Conservation (phyloP, 2,329 filamentous ascomycete species). For the Pochonia chlamydosporia region DNA sequence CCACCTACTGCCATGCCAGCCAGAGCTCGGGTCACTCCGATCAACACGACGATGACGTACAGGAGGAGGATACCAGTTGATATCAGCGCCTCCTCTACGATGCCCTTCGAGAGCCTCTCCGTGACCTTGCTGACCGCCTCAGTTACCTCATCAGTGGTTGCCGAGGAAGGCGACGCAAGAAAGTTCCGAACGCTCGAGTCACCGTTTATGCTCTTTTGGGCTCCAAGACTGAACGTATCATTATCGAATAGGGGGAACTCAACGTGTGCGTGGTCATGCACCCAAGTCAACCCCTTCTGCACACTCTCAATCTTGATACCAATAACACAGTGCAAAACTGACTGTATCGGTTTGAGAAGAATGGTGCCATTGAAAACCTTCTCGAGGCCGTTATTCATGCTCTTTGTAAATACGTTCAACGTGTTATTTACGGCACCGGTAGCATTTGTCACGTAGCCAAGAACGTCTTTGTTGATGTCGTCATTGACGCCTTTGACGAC, state of each 20-base stretch:
- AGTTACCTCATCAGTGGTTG: slow-evolving; percentile 76
- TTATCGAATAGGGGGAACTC: slow-evolving; percentile 71
- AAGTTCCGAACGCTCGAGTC: slow-evolving; percentile 62
- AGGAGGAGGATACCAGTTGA: slow-evolving; percentile 67
- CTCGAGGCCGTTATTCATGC: slow-evolving; percentile 70
- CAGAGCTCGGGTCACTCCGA: slow-evolving; percentile 64
- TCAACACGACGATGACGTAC: slow-evolving; percentile 71
- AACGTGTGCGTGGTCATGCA: slow-evolving; percentile 79
- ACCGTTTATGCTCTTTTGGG: slow-evolving; percentile 52
- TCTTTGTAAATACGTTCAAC: slow-evolving; percentile 72
- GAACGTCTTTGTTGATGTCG: slow-evolving; percentile 77
- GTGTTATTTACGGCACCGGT: slow-evolving; percentile 81
- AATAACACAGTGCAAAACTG: slow-evolving; percentile 82
- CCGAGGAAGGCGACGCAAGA: slow-evolving; percentile 67
- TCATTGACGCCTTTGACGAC: slow-evolving; percentile 65
- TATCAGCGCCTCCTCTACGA: slow-evolving; percentile 75
- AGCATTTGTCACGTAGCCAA: slow-evolving; percentile 81
- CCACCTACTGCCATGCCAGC: slow-evolving; percentile 54
- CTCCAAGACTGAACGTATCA: slow-evolving; percentile 78
- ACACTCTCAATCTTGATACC: slow-evolving; percentile 79
- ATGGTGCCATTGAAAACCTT: slow-evolving; percentile 76
- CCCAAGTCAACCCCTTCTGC: slow-evolving; percentile 88
- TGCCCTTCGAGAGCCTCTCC: slow-evolving; percentile 57
- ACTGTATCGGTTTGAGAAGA: slow-evolving; percentile 70
- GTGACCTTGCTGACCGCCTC: slow-evolving; percentile 67